Evolutionary conservation across 2,329 filamentous ascomycete species (phyloP).

Genomic region (Monosporascus sp.): DNA sequence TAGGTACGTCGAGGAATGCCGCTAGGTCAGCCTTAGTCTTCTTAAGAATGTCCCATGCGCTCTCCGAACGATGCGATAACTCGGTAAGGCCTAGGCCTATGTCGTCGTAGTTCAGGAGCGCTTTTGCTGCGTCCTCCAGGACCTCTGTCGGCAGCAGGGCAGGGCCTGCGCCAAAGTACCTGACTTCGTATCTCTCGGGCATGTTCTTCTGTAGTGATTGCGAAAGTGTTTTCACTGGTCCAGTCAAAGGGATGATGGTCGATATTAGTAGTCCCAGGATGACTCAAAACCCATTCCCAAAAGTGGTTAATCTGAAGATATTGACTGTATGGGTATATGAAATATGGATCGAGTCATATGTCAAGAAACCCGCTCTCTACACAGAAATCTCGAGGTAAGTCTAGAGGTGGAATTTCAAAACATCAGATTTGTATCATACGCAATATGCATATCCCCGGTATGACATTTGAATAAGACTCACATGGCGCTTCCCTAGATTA

Average conservation of each 20-base stretch:
- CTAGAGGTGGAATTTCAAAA: neutral
- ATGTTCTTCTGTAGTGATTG: conserved; percentile 2
- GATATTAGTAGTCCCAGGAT: neutral
- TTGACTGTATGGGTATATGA: neutral
- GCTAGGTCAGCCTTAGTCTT: conserved; percentile 70
- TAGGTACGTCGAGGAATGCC: conserved; percentile 72
- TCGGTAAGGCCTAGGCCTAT: conserved; percentile 84
- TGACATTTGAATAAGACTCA: no score
- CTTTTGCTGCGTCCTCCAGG: conserved; percentile 68
- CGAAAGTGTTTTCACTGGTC: neutral
- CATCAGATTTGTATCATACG: neutral
- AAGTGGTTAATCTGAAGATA: neutral
- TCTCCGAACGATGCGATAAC: conserved; percentile 79
- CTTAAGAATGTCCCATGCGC: conserved; percentile 73
- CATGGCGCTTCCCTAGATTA: no score
- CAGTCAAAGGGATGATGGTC: neutral
- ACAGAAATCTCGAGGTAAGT: neutral
- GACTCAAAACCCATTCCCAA: neutral
- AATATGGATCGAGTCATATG: neutral
- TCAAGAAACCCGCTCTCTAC: neutral
- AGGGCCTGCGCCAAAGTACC: conserved; percentile 87
- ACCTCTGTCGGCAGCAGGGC: conserved; percentile 79
- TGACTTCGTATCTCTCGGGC: conserved; percentile 50
- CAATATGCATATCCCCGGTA: no score
- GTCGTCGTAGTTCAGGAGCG: conserved; percentile 74